A percentile compares a stretch with the other conserved stretches of the same genome.
These are phyloP conservation scores for cucumber (Cucumis sativus) DNA, from an alignment of 306 rosid species.

Conservation along the genomic window Cucumber_9930_V3 NC_026657.2:38855001-38855500, in stretches of 20 bases:
- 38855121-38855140: slow-evolving; percentile 99
- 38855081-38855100: not conserved
- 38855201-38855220: slow-evolving; percentile 96
- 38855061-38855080: not conserved
- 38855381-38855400: slow-evolving; percentile 87
- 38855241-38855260: not conserved
- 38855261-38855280: not conserved
- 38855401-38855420: slow-evolving; percentile 54
- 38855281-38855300: not conserved
- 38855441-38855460: slow-evolving; percentile 54
- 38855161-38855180: slow-evolving; percentile 99
- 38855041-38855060: not conserved
- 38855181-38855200: slow-evolving; percentile 99
- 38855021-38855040: not conserved
- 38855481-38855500: slow-evolving; percentile 47
- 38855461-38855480: slow-evolving; percentile 64
- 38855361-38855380: slow-evolving; percentile 94
- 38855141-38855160: slow-evolving; percentile 93
- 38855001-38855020: not conserved
- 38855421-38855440: slow-evolving; percentile 21
- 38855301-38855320: too few relatives aligned
- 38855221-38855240: slow-evolving; percentile 99
- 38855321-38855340: not conserved
- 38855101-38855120: slow-evolving; percentile 6
- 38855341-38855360: not conserved